Evolutionary conservation across 2,329 filamentous ascomycete genomes (phyloP), one percentile per base, ranked within the genome.

Genomic region (Rhexocercosporidium sp.): DNA sequence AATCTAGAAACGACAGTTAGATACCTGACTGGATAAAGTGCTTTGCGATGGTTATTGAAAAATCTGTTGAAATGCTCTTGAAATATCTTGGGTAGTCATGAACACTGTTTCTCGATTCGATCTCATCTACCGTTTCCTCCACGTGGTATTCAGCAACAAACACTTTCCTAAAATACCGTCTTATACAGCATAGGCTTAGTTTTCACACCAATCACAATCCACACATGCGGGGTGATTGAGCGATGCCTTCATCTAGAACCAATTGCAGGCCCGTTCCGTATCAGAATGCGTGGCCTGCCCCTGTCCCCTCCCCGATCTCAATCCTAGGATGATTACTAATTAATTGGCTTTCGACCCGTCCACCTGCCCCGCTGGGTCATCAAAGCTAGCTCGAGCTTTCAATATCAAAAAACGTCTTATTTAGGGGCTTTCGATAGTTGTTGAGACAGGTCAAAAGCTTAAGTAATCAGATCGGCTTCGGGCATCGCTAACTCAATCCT

Each of bases 121-220:
- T 49, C 46, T 49, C 46, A 49, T 25, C 20, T 49, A 11, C 22
- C 16, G 37, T 1, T 3, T 27, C 29, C 29, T 25, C 34, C 34
- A 56, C 53, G 34, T 56, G 29, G 29, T 25, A 22, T 20, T 20
- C 1, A 16, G 14, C n/a, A 22, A 7, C 22, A 27, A 46, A 44
- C 16, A 29, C 56, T 59, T 59, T 59, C 56, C 59, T 22, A 61
- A 20, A 49, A 61, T 49, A 49, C 22, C 25, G 7, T 31, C 44
- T 20, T 37, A 51, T 53, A 46, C 47, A 37, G 59, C 34, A 37
- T 18, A 62, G 31, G 22, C 29, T 62, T 29, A 8, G 29, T 62
- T 27, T 62, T 62, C 59, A 62, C 59, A 62, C 59, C 59, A 62
- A 62, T 62, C 5, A 27, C 9, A 29, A 53, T 22, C 18, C 46